A percentile compares a stretch with the other conserved stretches of the same genome.
Evolutionary conservation across 257 asterid species (phyloP).

Genomic region (Voacanga thouarsii): DNA sequence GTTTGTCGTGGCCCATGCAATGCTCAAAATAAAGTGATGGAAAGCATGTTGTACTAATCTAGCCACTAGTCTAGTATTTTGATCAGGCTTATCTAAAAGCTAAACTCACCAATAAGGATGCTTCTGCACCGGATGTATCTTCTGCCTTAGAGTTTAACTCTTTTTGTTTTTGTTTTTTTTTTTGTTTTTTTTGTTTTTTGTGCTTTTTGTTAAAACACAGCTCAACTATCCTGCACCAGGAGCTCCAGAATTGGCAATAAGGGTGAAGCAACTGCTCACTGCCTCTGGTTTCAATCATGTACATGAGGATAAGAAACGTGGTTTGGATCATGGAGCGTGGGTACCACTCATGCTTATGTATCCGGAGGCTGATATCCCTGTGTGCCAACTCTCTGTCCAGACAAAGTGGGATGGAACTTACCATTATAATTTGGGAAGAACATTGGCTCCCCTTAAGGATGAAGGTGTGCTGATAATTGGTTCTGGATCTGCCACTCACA

Average conservation of each 20-base stretch:
- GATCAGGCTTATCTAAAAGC: neutral
- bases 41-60: neutral
- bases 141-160: neutral
- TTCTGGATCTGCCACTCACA: constrained; percentile 79
- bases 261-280: constrained; percentile 54
- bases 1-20: neutral
- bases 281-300: constrained; percentile 54
- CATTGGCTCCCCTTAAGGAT: constrained; percentile 62
- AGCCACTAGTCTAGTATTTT: too few species aligned
- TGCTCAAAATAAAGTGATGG: neutral
- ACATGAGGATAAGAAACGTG: constrained; percentile 54
- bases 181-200: too few species aligned
- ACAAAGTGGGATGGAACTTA: constrained; percentile 55
- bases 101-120: neutral
- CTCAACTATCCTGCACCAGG: constrained; percentile 78
- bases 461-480: constrained; percentile 76
- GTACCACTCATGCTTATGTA: constrained; percentile 88
- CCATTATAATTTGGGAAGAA: constrained; percentile 68
- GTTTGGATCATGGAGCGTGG: constrained; percentile 91
- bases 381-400: constrained; percentile 81
- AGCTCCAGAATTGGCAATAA: constrained; percentile 62
- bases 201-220: too few species aligned
- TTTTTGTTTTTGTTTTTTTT: too few species aligned
- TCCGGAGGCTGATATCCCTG: constrained; percentile 77
- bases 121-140: neutral